Evolutionary conservation across 805 yeast species (phyloP), one percentile per base, ranked within the genome.

Genomic region (Metschnikowia borealis): DNA sequence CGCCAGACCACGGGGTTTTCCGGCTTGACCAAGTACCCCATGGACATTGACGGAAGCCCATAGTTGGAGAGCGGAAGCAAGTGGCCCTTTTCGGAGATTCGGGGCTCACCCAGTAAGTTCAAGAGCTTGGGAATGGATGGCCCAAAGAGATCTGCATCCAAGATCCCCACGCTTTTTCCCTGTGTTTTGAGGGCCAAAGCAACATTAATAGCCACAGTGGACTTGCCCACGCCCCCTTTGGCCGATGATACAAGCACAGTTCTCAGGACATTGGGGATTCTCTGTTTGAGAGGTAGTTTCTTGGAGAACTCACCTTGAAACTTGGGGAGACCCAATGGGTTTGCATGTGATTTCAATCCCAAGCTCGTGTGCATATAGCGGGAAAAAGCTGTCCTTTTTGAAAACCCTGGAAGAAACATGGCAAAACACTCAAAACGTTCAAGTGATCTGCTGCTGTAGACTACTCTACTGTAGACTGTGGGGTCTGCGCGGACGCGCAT

Each of bases 71-170:
- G 65, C 0, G 96, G 96, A 0, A 83, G 61, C 2, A 88, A 68
- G 56, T 78, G 77, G 0, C 89, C 88, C 2, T 58, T 55, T 2
- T 60, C 62, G 0, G 80, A 67, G 11, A 85, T 61, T 26, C 85
- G 61, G 1, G 95, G 94, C 57, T 85, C 92, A 0, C 91, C 90
- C 1, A 69, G 56, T 6, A 89, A 70, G n/a, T 79, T 79, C 69
- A 89, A 71, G 54, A 89, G 70, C 52, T 80, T 82, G 0, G 96
- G 96, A 5, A 89, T 67, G 2, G 91, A 85, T 0, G 96, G 96
- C 0, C 96, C 96, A 67, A 87, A 89, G 7, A 89, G 75, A 63
- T 89, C 96, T 0, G 85, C 87, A 61, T 89, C 96, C 11, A 89
- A 69, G 2, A 89, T 61, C 0, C 96, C 96, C 1, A 82, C 83